phyloP scores from a whole-genome alignment of 1,284 basidiomycete species.

The Austropuccinia psidii region DNA sequence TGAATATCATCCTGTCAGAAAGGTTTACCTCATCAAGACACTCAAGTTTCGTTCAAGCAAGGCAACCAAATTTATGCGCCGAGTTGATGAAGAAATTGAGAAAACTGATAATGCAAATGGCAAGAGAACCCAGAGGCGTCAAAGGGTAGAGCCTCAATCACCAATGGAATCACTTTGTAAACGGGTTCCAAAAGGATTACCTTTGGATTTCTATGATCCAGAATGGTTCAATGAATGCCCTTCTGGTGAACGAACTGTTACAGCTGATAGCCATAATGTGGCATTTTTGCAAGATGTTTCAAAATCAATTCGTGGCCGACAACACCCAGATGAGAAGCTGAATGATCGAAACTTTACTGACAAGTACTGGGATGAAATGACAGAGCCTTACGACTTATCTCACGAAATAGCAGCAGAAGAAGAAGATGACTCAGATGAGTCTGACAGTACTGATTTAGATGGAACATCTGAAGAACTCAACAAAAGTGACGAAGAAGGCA shows the following conservation, averaged over 20 bases:
- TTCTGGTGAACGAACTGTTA: background rate
- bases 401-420: background rate
- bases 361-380: background rate
- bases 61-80: background rate
- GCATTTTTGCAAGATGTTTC: background rate
- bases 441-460: background rate
- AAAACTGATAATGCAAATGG: too few species aligned
- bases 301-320: background rate
- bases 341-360: background rate
- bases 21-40: background rate
- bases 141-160: background rate
- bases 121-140: too few species aligned
- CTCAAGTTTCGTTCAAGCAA: background rate
- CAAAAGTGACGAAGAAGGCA: too few species aligned
- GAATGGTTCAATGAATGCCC: background rate
- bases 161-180: background rate
- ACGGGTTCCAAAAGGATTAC: background rate
- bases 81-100: too few species aligned
- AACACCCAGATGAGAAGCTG: background rate
- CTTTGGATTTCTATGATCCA: slow-evolving; percentile 3
- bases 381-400: background rate
- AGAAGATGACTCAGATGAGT: background rate
- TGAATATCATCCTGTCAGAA: background rate
- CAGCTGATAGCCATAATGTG: background rate
- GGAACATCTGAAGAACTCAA: too few species aligned